Evolutionary conservation across 1,284 basidiomycete genomes (phyloP), one percentile per base, ranked within the genome.

Genomic region (Ustilago trichophora): DNA sequence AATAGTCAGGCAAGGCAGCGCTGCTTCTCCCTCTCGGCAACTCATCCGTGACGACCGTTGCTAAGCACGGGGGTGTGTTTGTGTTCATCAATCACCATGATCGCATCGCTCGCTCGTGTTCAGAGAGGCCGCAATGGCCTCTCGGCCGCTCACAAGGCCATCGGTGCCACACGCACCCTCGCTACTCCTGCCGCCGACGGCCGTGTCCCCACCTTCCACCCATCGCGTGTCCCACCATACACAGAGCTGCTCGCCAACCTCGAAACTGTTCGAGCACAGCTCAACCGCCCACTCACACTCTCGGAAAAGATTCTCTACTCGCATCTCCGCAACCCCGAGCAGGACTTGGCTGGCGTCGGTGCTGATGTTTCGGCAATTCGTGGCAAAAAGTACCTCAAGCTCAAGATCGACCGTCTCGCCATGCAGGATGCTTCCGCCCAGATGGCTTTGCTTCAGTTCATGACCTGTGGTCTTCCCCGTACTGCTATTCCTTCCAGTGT

Each of bases 391-490:
- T 97, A 98, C 83, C 85, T 98, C 49, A 93, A 93, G 83, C 87
- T 99, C 35, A 86, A 85, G 59, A 93, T 95, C 6, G 91, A 98
- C 83, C 86, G 96, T 67, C 93, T 98, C 21, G 96, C 96, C 27
- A 97, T 98, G 92, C 96, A 98, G 82, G 96, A 98, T 87, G 96
- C 96, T 26, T 96, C 93, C 32, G 96, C 96, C 38, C 96, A 99
- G 90, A 99, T 99, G 96, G 96, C 96, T 34, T 90, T 96, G 54
- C 84, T 99, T 52, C 96, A 99, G 83, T 99, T 98, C 83, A 98
- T 98, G 92, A 97, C 95, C 55, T 96, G 94, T 60, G 93, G 92
- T 29, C 87, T 98, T 50, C 84, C 88, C 19, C 86, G 87, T 64
- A 91, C 89, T 74, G 91, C 92, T 25, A 94, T 98, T 7, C 95